Percentiles rank a stretch among this genome's conserved stretches.
These are phyloP conservation scores for Viridothelium virens DNA, from an alignment of 495 filamentous ascomycete species.

Conservation along the genomic window DNA sequence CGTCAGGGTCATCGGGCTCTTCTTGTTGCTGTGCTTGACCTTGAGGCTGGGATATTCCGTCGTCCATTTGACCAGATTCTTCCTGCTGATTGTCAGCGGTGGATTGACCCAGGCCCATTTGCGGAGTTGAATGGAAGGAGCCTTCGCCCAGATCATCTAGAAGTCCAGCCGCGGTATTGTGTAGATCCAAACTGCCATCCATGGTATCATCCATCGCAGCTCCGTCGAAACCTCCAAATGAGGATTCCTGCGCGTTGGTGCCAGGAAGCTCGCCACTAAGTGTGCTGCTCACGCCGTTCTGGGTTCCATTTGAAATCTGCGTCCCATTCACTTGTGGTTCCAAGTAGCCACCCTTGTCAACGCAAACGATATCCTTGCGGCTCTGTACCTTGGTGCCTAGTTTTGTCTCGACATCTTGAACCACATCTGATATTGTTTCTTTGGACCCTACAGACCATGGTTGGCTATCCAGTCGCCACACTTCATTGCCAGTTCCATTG, in stretches of 20 bases:
- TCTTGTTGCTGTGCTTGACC: background rate
- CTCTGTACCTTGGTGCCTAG: constrained; percentile 29
- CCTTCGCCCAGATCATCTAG: constrained; percentile 6
- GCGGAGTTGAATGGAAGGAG: constrained; percentile 10
- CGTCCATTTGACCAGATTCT: background rate
- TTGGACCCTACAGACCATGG: constrained; percentile 9
- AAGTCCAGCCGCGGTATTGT: constrained; percentile 7
- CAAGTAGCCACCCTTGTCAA: constrained; percentile 33
- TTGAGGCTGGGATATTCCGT: background rate
- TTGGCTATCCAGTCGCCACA: constrained; percentile 14
- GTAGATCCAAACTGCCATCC: constrained; percentile 12
- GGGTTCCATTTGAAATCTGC: constrained; percentile 17
- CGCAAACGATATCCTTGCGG: constrained; percentile 29
- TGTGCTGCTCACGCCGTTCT: constrained; percentile 15
- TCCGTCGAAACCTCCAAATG: background rate
- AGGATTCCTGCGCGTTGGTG: background rate
- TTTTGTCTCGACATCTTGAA: constrained; percentile 30
- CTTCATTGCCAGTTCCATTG: constrained; percentile 10
- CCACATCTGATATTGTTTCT: constrained; percentile 29
- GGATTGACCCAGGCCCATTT: background rate
- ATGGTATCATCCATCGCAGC: background rate
- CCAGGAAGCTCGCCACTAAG: background rate
- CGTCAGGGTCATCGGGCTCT: background rate
- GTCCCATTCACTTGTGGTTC: constrained; percentile 27
- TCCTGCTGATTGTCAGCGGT: background rate